phyloP scores from a whole-genome alignment of 306 rosid species.

The Quercus mongolica region DNA sequence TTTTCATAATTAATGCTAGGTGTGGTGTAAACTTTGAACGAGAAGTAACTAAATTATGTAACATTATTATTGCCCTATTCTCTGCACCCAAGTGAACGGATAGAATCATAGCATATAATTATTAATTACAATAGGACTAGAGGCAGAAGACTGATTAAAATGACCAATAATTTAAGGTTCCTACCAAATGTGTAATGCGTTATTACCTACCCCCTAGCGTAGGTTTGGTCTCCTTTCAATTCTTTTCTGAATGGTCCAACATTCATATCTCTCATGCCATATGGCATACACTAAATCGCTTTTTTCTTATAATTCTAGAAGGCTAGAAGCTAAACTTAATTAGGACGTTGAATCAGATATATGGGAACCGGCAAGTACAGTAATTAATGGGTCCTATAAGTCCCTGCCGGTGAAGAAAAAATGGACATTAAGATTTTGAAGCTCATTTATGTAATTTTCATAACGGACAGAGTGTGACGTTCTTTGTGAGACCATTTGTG shows the following conservation, averaged over 20 bases:
- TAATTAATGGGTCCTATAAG: slow-evolving; percentile 2
- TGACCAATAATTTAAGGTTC: too few relatives aligned
- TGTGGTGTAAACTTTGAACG: too few relatives aligned
- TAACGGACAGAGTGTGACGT: not conserved
- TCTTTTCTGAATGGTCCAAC: too few relatives aligned
- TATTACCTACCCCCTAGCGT: not conserved
- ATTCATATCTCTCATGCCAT: not conserved
- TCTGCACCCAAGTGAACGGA: too few relatives aligned
- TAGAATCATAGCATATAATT: too few relatives aligned
- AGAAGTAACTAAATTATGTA: too few relatives aligned
- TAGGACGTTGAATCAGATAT: not conserved
- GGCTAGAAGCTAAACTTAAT: slow-evolving; percentile 17
- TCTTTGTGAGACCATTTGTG: not conserved
- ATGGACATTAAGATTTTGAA: not conserved
- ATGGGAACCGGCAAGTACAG: not conserved
- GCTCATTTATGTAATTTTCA: slow-evolving; percentile 9
- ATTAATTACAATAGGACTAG: too few relatives aligned
- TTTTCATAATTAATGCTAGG: too few relatives aligned
- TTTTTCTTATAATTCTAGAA: slow-evolving; percentile 2
- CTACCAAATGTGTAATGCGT: not conserved
- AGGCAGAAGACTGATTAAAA: too few relatives aligned
- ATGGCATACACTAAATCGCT: not conserved
- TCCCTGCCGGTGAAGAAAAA: not conserved
- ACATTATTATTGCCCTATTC: too few relatives aligned
- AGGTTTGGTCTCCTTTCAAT: too few relatives aligned